Conservation (phyloP, 23 red algal species). For the Pyropia yezoensis region DNA sequence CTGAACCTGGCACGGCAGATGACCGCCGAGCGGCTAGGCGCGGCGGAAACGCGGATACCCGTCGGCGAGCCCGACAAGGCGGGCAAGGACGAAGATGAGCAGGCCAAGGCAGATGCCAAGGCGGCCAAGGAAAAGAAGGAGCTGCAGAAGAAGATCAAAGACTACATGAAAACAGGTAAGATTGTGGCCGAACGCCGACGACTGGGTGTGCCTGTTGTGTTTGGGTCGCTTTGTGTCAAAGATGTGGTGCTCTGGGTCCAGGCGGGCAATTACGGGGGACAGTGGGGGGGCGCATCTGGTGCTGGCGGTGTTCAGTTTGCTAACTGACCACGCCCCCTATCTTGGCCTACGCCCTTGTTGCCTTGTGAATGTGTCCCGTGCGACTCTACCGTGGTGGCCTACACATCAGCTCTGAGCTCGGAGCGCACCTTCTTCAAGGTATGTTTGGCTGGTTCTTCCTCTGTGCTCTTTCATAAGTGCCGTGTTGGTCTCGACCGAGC, state of each 20-base stretch:
- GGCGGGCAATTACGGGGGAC: neutral
- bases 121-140: conserved; percentile 5
- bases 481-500: too few relatives aligned
- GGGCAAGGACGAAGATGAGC: neutral
- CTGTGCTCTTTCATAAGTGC: too few relatives aligned
- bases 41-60: neutral
- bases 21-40: neutral
- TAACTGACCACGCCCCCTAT: neutral
- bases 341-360: neutral
- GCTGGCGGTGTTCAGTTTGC: neutral
- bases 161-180: neutral
- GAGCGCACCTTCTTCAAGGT: too few relatives aligned
- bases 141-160: conserved; percentile 4
- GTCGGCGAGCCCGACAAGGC: neutral
- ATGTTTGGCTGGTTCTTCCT: too few relatives aligned
- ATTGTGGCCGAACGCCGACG: neutral
- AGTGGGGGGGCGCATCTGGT: neutral
- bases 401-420: too few relatives aligned
- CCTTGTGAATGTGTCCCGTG: neutral
- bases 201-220: neutral
- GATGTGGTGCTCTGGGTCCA: too few relatives aligned
- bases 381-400: neutral
- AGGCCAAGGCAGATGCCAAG: neutral
- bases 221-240: too few relatives aligned
- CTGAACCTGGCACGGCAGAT: neutral